Evolutionary conservation across 352 stramenopile genomes (phyloP), one percentile per base, ranked within the genome.

Genomic region (Phytophthora tentaculata): DNA sequence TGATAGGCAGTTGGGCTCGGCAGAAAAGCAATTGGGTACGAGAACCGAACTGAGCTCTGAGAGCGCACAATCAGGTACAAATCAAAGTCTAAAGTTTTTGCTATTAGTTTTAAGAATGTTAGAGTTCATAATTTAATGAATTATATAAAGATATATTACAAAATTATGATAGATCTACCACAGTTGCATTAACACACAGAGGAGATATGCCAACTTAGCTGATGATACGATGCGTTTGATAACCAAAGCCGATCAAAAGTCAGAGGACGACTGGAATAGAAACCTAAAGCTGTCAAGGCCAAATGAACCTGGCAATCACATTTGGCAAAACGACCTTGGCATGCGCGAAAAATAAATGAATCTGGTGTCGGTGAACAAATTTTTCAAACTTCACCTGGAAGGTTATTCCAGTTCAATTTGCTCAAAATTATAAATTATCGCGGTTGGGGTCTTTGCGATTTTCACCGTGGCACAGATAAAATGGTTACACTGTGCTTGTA

Each of bases 321-420:
- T 24, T 48, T 17, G n/a, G 23, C 41, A 48, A 48, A n/a, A 48
- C 12, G n/a, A 48, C n/a, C 16, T 48, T 17, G 41, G 13, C 3
- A 48, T 48, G 41, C n/a, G 24, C n/a, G 41, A 48, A 19, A 48
- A 48, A 5, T n/a, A 48, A 48, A 17, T 48, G 2, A 48, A 48
- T 7, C n/a, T 48, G 1, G 2, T 48, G 2, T 48, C 41, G 5
- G 17, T 48, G n/a, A 24, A 48, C 8, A n/a, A 24, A 48, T 10
- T 48, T 5, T 14, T 44, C 41, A 22, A 48, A 17, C 41, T 48
- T 48, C 41, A 48, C n/a, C 2, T 13, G 17, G 14, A 5, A 48
- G n/a, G 17, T 13, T 37, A 9, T 9, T 37, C 29, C 29, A 37
- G 29, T 37, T 37, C 9, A 37, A 48, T 1, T 7, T 48, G 17